Evolutionary conservation across 1,284 basidiomycete species (phyloP).

Genomic region (Ustilago shanxiensis): DNA sequence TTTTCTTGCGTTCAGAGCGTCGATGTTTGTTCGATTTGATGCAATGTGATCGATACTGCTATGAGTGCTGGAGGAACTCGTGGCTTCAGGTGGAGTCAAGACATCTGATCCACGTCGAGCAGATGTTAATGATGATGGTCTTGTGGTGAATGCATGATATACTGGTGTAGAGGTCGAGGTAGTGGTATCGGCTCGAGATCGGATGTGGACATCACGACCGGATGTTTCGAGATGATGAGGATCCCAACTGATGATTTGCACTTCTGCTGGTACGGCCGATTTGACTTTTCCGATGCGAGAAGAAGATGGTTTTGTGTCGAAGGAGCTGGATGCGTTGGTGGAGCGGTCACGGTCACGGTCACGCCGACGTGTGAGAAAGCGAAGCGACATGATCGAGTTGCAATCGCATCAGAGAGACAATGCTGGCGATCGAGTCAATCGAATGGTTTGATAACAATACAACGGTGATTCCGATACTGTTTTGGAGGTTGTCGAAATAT

Average conservation of each 20-base stretch:
- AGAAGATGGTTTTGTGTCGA: neutral
- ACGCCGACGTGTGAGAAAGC: constrained; percentile 33
- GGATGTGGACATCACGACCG: constrained; percentile 17
- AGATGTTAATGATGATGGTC: neutral
- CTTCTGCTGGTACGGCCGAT: constrained; percentile 12
- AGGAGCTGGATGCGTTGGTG: neutral
- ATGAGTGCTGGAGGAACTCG: neutral
- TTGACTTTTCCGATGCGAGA: constrained; percentile 13
- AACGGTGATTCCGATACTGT: no score
- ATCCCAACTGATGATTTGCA: constrained; percentile 41
- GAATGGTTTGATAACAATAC: no score
- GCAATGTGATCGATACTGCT: neutral
- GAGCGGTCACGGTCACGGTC: constrained; percentile 23
- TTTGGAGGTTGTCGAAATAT: no score
- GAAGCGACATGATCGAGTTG: constrained; percentile 28
- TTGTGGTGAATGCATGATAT: constrained; percentile 13
- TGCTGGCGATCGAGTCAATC: neutral
- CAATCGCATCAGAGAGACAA: constrained; percentile 2
- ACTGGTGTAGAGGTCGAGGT: neutral
- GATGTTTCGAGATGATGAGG: constrained; percentile 1
- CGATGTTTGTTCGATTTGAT: neutral
- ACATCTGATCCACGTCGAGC: neutral
- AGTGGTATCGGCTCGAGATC: neutral
- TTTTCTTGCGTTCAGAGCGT: neutral
- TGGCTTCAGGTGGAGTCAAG: neutral